Evolutionary conservation across 169 alveolate genomes (phyloP).

Genomic region (Babesia bigemina): DNA sequence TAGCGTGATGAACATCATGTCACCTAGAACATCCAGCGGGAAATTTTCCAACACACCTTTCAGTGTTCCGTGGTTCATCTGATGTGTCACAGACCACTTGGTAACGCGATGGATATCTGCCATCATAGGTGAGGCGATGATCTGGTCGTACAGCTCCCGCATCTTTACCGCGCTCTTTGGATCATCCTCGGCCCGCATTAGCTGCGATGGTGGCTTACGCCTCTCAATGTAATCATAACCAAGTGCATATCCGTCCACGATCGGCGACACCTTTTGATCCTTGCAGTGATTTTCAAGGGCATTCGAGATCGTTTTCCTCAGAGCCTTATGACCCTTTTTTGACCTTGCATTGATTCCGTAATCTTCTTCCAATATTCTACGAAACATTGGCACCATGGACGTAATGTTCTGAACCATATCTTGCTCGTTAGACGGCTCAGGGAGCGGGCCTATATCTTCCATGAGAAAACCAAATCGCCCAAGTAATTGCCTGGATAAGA

Average conservation of each 20-base stretch:
- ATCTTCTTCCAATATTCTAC: conserved; percentile 4
- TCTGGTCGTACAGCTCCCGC: conserved; percentile 1
- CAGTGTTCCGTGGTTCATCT: conserved; percentile 9
- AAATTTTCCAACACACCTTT: neutral
- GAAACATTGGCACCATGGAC: neutral
- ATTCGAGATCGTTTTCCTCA: neutral
- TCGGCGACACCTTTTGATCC: neutral
- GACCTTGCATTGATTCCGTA: neutral
- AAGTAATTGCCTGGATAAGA: neutral
- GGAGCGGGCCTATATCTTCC: neutral
- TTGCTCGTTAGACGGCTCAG: neutral
- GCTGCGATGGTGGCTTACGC: neutral
- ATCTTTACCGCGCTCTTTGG: neutral
- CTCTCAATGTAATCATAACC: conserved; percentile 11
- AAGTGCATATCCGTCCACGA: conserved; percentile 22
- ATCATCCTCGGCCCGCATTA: neutral
- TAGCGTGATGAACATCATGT: conserved; percentile 9
- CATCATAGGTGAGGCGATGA: conserved; percentile 18
- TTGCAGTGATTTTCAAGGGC: neutral
- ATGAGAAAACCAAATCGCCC: neutral
- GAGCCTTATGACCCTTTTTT: neutral
- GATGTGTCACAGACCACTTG: conserved; percentile 12
- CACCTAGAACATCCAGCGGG: neutral
- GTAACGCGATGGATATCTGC: conserved; percentile 4
- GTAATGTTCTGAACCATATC: neutral